A percentile compares a stretch with the other conserved stretches of the same genome.
Conservation (phyloP, 2,329 filamentous ascomycete genomes). For the Trichoderma endophyticum region DNA sequence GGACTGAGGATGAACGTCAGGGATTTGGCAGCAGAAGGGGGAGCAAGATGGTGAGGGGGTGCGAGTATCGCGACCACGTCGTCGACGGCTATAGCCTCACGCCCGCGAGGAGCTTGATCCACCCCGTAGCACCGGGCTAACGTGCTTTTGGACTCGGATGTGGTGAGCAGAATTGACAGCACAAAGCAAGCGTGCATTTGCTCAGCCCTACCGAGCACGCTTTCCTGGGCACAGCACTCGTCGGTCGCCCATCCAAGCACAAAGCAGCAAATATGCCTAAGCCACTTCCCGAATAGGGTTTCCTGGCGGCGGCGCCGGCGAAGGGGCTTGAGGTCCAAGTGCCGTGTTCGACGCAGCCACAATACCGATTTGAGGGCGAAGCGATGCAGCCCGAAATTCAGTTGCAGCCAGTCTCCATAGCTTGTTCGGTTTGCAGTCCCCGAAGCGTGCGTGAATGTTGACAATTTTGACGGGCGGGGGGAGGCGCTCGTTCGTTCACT, state of each 20-base stretch:
- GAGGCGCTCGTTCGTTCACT: not conserved
- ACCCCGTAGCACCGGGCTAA: not conserved
- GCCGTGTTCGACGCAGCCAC: slow-evolving; percentile 15
- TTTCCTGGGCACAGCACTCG: not conserved
- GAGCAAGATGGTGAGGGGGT: not conserved
- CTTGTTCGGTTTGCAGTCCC: not conserved
- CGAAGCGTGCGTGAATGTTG: not conserved
- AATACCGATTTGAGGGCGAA: slow-evolving; percentile 13
- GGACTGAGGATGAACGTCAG: slow-evolving; percentile 18
- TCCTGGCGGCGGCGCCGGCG: slow-evolving; percentile 7
- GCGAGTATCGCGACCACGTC: slow-evolving; percentile 8
- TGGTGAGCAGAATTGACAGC: slow-evolving; percentile 12
- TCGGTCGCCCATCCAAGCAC: not conserved
- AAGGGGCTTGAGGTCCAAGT: slow-evolving; percentile 6
- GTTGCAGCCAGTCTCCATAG: not conserved
- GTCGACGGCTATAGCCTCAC: not conserved
- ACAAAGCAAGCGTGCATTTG: not conserved
- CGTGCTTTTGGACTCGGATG: not conserved
- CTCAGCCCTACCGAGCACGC: slow-evolving; percentile 19
- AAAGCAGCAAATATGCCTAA: not conserved
- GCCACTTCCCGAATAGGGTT: slow-evolving; percentile 13
- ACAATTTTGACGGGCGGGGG: slow-evolving; percentile 1
- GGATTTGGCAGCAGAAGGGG: slow-evolving; percentile 10
- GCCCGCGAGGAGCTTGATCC: not conserved
- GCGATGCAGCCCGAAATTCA: not conserved